Base-by-base conservation (phyloP, 2,329 filamentous ascomycete genomes). In the Tetracladium maxilliforme region DNA sequence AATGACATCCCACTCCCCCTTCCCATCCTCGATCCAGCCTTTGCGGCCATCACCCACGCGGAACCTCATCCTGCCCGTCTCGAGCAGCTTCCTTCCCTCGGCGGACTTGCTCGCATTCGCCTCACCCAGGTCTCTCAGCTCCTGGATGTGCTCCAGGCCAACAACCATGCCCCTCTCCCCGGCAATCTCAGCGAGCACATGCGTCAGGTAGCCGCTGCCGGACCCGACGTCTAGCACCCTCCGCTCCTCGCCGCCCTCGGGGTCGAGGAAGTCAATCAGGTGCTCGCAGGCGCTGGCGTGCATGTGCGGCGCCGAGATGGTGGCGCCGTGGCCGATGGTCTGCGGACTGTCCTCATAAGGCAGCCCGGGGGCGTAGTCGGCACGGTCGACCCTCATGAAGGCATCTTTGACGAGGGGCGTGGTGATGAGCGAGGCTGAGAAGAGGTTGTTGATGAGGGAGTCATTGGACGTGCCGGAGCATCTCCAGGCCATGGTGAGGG, bases 331-430 rank as follows among this genome's bases (percentile, higher is more conserved):
- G 24, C 76, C 75, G 43, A 82, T 78, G 30, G 59, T 46, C 45
- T 81, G 76, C 1, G 76, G 76, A 2, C 64, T 68, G 53, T 82
- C 76, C 39, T 68, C 59, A 49, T 95, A 95, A 4, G 90, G 4
- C 73, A 76, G 12, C 72, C 65, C 42, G 4, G 81, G 79, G 10
- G 79, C 68, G 52, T 87, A 95, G 51, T 95, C 69, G 1, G 69
- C 84, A 33, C 90, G 71, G 51, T 98, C 87, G 44, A 95, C 83
- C 35, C 65, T 65, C 22, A 79, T 53, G 61, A 95, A 92, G 28
- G 87, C 86, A n/a, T 69, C 60, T 41, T 75, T 79, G 17, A 92
- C 80, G 14, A 64, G 56, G 4, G 66, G 52, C 33, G 72, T 66
- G n/a, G 62, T 74, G 36, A 95, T 84, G 26, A 95, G 59, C 4